phyloP scores from a whole-genome alignment of 140 eudicot species.

The Artemisia princeps region DNA sequence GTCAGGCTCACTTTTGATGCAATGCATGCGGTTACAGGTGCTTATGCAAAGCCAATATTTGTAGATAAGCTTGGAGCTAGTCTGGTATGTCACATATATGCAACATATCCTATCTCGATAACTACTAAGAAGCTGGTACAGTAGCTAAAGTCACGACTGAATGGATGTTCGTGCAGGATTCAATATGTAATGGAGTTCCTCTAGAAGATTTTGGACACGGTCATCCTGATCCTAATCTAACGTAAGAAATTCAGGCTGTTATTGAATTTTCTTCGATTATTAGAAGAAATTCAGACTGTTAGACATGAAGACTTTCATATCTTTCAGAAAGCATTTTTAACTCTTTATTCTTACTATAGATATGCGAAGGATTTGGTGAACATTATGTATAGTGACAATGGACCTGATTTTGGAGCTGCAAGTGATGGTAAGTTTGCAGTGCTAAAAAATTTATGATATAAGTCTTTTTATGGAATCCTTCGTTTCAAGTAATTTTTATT shows the following conservation, averaged over 20 bases:
- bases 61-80: constrained; percentile 96
- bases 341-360: constrained; percentile 34
- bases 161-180: constrained; percentile 46
- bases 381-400: constrained; percentile 71
- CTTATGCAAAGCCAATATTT: constrained; percentile 93
- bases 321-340: constrained; percentile 8
- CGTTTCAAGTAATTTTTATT: too few species aligned
- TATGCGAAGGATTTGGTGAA: constrained; percentile 90
- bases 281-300: constrained; percentile 23
- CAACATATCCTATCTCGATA: constrained; percentile 5
- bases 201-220: constrained; percentile 98
- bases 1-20: constrained; percentile 93
- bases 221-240: constrained; percentile 97
- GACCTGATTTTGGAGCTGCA: constrained; percentile 99
- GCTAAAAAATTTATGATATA: background rate
- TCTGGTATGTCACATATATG: constrained; percentile 36
- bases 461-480: too few species aligned
- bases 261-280: background rate
- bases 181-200: constrained; percentile 88
- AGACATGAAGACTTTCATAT: constrained; percentile 1
- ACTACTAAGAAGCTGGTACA: constrained; percentile 5
- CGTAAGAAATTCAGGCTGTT: constrained; percentile 44
- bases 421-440: constrained; percentile 74
- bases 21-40: constrained; percentile 99
- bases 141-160: constrained; percentile 1